phyloP scores from a whole-genome alignment of 1,284 basidiomycete genomes.

The Heliocybe sulcata region DNA sequence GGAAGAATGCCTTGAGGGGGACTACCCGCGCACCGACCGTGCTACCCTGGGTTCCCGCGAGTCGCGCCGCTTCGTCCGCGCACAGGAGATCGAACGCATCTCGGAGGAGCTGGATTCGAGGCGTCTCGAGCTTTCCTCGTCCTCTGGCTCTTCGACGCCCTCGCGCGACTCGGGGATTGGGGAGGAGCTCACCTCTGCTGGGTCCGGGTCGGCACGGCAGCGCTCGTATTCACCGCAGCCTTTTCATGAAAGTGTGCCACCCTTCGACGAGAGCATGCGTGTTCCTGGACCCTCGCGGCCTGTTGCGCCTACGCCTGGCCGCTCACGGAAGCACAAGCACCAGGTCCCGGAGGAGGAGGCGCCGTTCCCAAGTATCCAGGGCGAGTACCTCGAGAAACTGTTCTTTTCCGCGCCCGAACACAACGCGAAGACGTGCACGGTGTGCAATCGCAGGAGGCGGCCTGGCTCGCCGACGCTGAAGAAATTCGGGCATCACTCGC shows the following conservation, averaged over 20 bases:
- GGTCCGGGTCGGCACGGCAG: neutral
- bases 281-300: constrained; percentile 4
- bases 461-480: constrained; percentile 13
- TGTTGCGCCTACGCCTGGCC: neutral
- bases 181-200: neutral
- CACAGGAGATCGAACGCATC: constrained; percentile 45
- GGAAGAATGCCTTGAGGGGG: neutral
- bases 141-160: constrained; percentile 12
- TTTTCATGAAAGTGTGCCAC: constrained; percentile 26
- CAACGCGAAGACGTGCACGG: constrained; percentile 56
- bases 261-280: constrained; percentile 23
- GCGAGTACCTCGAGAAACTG: constrained; percentile 64
- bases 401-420: constrained; percentile 78
- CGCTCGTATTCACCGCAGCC: constrained; percentile 10
- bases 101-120: constrained; percentile 52
- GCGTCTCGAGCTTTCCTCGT: constrained; percentile 36
- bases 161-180: neutral
- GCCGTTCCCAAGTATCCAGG: constrained; percentile 78
- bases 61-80: constrained; percentile 31
- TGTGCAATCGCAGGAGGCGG: constrained; percentile 45
- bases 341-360: constrained; percentile 23
- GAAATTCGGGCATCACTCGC: constrained; percentile 18
- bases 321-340: neutral
- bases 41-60: constrained; percentile 30
- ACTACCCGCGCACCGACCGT: constrained; percentile 30